phyloP scores from a whole-genome alignment of 148 eudicot genomes.

The Linanthus parryae region DNA sequence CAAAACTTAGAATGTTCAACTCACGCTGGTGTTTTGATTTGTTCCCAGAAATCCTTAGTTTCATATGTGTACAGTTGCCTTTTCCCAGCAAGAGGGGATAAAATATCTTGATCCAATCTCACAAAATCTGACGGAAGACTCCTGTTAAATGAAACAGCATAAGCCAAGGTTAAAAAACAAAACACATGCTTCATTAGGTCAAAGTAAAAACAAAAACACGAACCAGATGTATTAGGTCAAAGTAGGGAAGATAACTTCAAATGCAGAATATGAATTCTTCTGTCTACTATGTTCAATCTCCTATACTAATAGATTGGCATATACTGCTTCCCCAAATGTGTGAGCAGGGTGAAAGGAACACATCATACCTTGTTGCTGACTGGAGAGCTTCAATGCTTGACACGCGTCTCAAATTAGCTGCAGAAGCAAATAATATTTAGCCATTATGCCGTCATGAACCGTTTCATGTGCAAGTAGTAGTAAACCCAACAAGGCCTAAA shows the following conservation, averaged over 20 bases:
- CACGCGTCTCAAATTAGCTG: slow-evolving; percentile 65
- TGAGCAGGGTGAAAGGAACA: no score
- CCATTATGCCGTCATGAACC: no score
- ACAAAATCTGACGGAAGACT: slow-evolving; percentile 81
- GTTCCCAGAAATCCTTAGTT: slow-evolving; percentile 90
- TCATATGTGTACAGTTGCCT: slow-evolving; percentile 74
- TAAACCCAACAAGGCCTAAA: slow-evolving; percentile 4
- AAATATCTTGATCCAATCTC: slow-evolving; percentile 88
- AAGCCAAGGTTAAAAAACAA: slow-evolving; percentile 15
- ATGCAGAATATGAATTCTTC: no score
- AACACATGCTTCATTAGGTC: no score
- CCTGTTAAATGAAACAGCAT: slow-evolving; percentile 34
- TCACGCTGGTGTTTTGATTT: slow-evolving; percentile 95
- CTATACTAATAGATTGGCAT: no score
- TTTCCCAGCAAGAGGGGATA: slow-evolving; percentile 91
- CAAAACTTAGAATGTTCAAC: slow-evolving; percentile 10
- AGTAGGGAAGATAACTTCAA: no score
- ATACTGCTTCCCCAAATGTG: no score
- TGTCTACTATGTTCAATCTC: no score
- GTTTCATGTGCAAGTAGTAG: no score
- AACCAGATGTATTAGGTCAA: no score
- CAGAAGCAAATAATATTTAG: slow-evolving; percentile 6
- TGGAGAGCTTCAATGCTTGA: slow-evolving; percentile 73
- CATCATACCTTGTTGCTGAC: slow-evolving; percentile 59
- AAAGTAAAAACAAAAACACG: no score